phyloP scores from a whole-genome alignment of 1,284 basidiomycete species.

The Phaffia rhodozyma region DNA sequence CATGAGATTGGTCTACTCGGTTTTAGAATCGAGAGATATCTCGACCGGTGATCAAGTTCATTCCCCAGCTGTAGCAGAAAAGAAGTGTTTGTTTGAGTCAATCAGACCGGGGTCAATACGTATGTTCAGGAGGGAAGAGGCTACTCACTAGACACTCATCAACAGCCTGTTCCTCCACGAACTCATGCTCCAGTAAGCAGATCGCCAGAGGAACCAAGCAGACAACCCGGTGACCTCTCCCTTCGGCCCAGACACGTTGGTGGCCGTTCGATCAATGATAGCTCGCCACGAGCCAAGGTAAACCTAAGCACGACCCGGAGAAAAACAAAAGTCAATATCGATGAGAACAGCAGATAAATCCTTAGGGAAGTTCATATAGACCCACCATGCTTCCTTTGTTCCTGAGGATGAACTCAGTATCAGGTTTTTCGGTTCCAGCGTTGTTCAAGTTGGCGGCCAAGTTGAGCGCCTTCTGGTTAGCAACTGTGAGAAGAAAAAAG shows the following conservation, averaged over 20 bases:
- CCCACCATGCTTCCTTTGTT: slow-evolving; percentile 56
- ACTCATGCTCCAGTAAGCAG: slow-evolving; percentile 50
- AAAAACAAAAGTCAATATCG: slow-evolving; percentile 38
- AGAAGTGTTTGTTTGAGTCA: slow-evolving; percentile 8
- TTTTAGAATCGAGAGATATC: slow-evolving; percentile 61
- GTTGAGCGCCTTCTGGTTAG: slow-evolving; percentile 67
- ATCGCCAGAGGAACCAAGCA: slow-evolving; percentile 37
- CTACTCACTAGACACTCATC: slow-evolving; percentile 53
- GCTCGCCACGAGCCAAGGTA: slow-evolving; percentile 23
- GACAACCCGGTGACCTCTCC: slow-evolving; percentile 49
- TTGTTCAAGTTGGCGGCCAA: slow-evolving; percentile 55
- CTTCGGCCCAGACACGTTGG: slow-evolving; percentile 45
- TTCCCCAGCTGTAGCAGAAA: slow-evolving; percentile 28
- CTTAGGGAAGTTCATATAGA: slow-evolving; percentile 40
- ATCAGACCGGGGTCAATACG: background rate
- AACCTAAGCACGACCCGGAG: background rate
- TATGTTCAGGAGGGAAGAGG: slow-evolving; percentile 12
- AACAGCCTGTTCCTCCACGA: slow-evolving; percentile 63
- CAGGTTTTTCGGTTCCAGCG: slow-evolving; percentile 40
- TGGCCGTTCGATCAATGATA: slow-evolving; percentile 56
- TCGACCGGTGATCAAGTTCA: slow-evolving; percentile 57
- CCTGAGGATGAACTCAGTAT: slow-evolving; percentile 50
- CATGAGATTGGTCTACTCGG: slow-evolving; percentile 7
- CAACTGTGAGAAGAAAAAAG: slow-evolving; percentile 42
- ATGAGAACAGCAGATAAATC: no score